Evolutionary conservation across 2,329 filamentous ascomycete species (phyloP), one percentile per base, ranked within the genome.

Genomic region (Phyllosticta paracitricarpa): DNA sequence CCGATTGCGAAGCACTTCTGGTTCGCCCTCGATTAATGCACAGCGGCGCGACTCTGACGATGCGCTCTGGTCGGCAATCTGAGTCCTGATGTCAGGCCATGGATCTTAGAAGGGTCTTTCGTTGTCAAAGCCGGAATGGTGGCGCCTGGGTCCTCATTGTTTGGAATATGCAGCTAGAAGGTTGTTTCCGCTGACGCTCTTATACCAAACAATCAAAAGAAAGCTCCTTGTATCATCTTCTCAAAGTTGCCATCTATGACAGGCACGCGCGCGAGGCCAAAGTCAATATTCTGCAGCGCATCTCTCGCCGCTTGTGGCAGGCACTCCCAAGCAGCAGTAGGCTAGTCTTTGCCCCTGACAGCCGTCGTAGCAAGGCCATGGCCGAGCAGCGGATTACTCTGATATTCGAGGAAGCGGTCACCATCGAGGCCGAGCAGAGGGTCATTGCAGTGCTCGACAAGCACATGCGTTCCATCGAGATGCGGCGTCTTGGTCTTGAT

Each of bases 281-380:
- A 79, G 63, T 77, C 71, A 2, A 73, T 69, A 30, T 70, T 69
- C 48, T 65, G 62, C 4, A 80, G 68, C 0, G 75, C 76, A 19
- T 65, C 69, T 55, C 70, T 68, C 8, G 74, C 71, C 14, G 66
- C 71, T 2, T 67, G 57, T 1, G 74, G 66, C 62, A 79, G 66
- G 19, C 64, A 68, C 64, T 79, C 77, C 77, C 78, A 80, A 5
- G 76, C 74, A 57, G 77, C 70, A 48, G 80, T 69, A 66, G 57
- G 74, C 64, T 48, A 10, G 35, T 24, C 10, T 19, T 25, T 57
- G 24, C 56, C 48, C 25, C 56, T n/a, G 14, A 9, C 48, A n/a
- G 35, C 26, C 35, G 48, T 57, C n/a, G 51, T 28, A 12, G 48
- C 22, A 10, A 57, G 40, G 9, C 51, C 56, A 22, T 57, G 56